Percentiles rank a stretch among this genome's conserved stretches.
Evolutionary conservation across 208 protist species (phyloP).

Genomic region (Porcisia hertigi): DNA sequence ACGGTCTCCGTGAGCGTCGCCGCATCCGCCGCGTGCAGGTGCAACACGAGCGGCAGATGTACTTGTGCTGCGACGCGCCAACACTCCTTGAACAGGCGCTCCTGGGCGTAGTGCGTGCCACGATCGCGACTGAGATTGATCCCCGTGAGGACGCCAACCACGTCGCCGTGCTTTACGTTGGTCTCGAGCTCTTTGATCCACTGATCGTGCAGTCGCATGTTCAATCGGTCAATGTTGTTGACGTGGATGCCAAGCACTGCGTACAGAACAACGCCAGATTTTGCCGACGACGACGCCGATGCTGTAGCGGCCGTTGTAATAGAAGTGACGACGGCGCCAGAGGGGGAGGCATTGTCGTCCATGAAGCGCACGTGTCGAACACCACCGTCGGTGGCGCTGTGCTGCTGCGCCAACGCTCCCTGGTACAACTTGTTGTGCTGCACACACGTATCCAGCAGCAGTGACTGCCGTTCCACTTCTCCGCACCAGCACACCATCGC

Average conservation of each 20-base stretch:
- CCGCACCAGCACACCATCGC: slow-evolving; percentile 68
- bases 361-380: slow-evolving; percentile 27
- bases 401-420: slow-evolving; percentile 6
- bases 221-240: slow-evolving; percentile 80
- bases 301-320: neutral
- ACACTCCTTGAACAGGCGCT: slow-evolving; percentile 51
- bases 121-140: slow-evolving; percentile 64
- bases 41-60: slow-evolving; percentile 61
- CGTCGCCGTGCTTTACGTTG: slow-evolving; percentile 46
- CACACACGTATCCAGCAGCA: slow-evolving; percentile 57
- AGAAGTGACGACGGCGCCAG: slow-evolving; percentile 6
- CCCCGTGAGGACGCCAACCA: slow-evolving; percentile 71
- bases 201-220: slow-evolving; percentile 63
- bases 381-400: neutral
- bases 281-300: neutral
- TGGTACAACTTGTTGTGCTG: slow-evolving; percentile 52
- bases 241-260: slow-evolving; percentile 75
- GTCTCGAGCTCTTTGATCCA: slow-evolving; percentile 60
- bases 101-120: slow-evolving; percentile 80
- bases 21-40: slow-evolving; percentile 41
- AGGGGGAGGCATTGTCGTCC: slow-evolving; percentile 14
- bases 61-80: slow-evolving; percentile 51
- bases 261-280: slow-evolving; percentile 41
- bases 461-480: slow-evolving; percentile 72
- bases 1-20: slow-evolving; percentile 36